Evolutionary conservation across 139 green algal genomes (phyloP).

Genomic region (Chlorella vulgaris): DNA sequence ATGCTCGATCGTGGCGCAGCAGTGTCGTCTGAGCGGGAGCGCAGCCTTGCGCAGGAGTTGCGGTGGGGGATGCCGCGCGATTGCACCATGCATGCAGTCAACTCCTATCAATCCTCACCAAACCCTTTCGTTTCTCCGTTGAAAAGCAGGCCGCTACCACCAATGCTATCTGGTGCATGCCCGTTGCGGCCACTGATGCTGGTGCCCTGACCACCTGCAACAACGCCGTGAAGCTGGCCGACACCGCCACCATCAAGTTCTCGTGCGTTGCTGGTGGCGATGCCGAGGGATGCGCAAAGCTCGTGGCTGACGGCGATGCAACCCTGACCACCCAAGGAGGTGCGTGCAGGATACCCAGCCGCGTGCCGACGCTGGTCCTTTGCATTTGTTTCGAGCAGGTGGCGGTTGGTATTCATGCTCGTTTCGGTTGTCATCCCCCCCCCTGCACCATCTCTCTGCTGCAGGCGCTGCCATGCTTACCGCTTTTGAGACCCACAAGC

Average conservation of each 20-base stretch:
- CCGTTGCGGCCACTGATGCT: background rate
- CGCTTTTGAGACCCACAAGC: background rate
- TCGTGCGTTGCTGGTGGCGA: constrained; percentile 18
- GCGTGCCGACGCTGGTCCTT: background rate
- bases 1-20: no score
- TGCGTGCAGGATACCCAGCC: no score
- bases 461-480: background rate
- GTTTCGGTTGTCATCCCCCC: background rate
- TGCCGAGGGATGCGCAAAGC: constrained; percentile 5
- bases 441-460: background rate
- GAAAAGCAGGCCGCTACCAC: background rate
- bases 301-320: constrained; percentile 2
- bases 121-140: background rate
- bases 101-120: background rate
- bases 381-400: background rate
- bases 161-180: background rate
- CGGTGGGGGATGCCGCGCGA: background rate
- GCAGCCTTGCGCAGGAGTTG: background rate
- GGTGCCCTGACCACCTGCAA: background rate
- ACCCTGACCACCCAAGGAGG: constrained; percentile 16
- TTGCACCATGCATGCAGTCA: background rate
- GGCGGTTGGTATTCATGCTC: background rate
- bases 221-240: background rate
- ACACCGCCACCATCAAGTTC: constrained; percentile 27
- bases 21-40: background rate